Base-by-base conservation (phyloP, 257 asterid genomes). In the Paulownia fortunei region DNA sequence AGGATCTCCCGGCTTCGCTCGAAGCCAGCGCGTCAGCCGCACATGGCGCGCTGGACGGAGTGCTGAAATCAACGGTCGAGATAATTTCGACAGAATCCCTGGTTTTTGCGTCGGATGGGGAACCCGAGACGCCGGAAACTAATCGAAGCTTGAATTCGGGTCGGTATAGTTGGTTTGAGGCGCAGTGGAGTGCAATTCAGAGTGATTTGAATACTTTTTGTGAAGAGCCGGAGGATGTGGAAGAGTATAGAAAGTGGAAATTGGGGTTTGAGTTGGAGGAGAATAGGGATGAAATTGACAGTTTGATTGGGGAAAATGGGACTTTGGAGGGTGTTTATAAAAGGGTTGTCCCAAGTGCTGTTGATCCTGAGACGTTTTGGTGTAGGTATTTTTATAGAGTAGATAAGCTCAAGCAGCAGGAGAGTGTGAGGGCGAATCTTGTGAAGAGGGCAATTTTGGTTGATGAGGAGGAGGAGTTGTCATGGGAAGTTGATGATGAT, bases 1-100 rank as follows among this genome's bases (percentile, higher is more conserved):
- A 89, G 87, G 98, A 92, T 51, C 92, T 94, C 55, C 98, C 98
- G n/a, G 88, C 97, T n/a, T 89, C 97, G 68, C 76, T 94, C 75
- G 98, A 93, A 82, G 94, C 89, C 8, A 85, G 93, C 5, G 86
- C 91, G 12, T 85, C 92, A 15, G 90, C 86, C 13, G 93, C 96
- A 9, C 93, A 91, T 0, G 95, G 89, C 66, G 90, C 88, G 12
- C 76, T 89, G 39, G 94, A 89, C 37, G 96, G 90, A 4, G 91
- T 89, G 39, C 72, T 91, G 80, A 92, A 91, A 77, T 89, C 98
- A 24, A 92, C 94, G 39, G 91, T 90, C 8, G 91, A 79, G 19
- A 86, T 94, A 30, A 86, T 94, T 62, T 81, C 97, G 8, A 89
- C 85, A 30, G 98, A 94, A 34, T 18, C 91, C 1, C 71, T 75